These are phyloP conservation scores for Primulina eburnea DNA, from an alignment of 257 asterid genomes.

Conservation along the genomic window DNA sequence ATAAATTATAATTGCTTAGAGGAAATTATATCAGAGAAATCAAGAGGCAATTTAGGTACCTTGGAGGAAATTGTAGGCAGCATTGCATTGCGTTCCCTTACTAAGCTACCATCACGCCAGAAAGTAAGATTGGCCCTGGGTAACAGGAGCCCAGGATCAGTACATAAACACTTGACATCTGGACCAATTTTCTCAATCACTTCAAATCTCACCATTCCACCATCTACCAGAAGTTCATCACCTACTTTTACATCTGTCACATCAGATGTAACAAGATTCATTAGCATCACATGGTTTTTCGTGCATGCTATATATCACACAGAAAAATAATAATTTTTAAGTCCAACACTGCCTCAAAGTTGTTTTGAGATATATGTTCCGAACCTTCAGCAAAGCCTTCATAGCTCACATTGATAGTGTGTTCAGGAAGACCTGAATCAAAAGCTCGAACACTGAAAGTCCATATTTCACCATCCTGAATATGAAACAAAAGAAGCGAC, in stretches of 20 bases:
- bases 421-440: conserved; percentile 71
- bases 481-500: conserved; percentile 28
- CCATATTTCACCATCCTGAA: conserved; percentile 98
- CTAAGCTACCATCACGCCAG: conserved; percentile 96
- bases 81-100: conserved; percentile 97
- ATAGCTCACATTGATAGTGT: conserved; percentile 77
- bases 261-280: conserved; percentile 6
- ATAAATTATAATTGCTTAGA: conserved; percentile 6
- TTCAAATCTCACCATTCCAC: conserved; percentile 99
- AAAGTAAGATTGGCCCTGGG: conserved; percentile 97
- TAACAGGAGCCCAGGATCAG: conserved; percentile 91
- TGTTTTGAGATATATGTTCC: neutral
- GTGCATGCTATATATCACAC: conserved; percentile 15
- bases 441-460: conserved; percentile 91
- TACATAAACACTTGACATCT: conserved; percentile 90
- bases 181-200: conserved; percentile 97
- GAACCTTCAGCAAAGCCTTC: conserved; percentile 98
- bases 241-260: conserved; percentile 81
- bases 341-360: neutral
- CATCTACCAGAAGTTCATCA: conserved; percentile 94
- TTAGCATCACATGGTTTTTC: conserved; percentile 15
- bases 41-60: conserved; percentile 35
- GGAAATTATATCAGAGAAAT: conserved; percentile 6
- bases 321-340: conserved; percentile 1
- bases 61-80: conserved; percentile 95